phyloP scores from a whole-genome alignment of 345 rosid species.

The Eucalyptus victrix region DNA sequence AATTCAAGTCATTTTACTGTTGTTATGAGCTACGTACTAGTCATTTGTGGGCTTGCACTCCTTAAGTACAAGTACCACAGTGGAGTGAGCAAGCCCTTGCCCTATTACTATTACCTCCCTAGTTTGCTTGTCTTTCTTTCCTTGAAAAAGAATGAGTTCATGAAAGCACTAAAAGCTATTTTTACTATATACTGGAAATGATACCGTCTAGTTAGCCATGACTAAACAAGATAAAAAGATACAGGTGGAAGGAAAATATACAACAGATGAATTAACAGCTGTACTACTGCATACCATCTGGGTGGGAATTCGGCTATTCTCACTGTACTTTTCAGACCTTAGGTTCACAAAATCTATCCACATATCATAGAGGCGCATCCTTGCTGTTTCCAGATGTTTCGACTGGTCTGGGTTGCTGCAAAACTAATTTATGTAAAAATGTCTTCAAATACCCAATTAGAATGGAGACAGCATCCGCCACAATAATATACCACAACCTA shows the following conservation, averaged over 20 bases:
- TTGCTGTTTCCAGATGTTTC: constrained; percentile 92
- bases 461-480: background rate
- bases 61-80: background rate
- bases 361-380: constrained; percentile 65
- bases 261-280: background rate
- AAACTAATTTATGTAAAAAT: background rate
- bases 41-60: background rate
- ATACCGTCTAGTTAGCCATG: background rate
- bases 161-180: background rate
- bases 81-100: background rate
- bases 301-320: constrained; percentile 78
- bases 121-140: background rate
- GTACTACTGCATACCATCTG: constrained; percentile 37
- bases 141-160: background rate
- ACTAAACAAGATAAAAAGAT: background rate
- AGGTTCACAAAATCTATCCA: constrained; percentile 98
- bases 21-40: background rate
- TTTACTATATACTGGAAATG: background rate
- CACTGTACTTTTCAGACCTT: constrained; percentile 83
- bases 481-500: background rate
- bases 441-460: background rate
- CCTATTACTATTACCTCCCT: background rate
- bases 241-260: background rate
- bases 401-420: constrained; percentile 96
- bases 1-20: background rate